Percentiles rank a stretch among this genome's conserved stretches.
Conservation (phyloP, 805 yeast species). For the Saccharomycopsis amapae region DNA sequence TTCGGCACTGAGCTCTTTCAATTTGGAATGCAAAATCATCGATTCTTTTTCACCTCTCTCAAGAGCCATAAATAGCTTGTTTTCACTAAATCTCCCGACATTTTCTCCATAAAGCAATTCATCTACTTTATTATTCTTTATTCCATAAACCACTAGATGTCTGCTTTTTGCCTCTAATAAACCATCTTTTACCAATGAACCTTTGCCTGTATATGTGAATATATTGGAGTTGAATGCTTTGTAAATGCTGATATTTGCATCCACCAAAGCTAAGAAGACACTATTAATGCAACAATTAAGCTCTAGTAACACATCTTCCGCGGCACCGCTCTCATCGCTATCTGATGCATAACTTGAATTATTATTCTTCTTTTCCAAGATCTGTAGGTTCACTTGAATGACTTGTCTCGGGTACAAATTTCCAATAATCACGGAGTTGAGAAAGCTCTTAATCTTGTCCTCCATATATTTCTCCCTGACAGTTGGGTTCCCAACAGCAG, state of each 20-base stretch:
- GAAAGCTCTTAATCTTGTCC: conserved; percentile 55
- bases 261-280: conserved; percentile 63
- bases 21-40: background rate
- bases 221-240: conserved; percentile 15
- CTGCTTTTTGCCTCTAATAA: conserved; percentile 3
- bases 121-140: conserved; percentile 14
- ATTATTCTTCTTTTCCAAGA: conserved; percentile 36
- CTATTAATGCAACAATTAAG: conserved; percentile 68
- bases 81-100: conserved; percentile 12
- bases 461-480: conserved; percentile 73
- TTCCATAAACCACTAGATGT: conserved; percentile 19
- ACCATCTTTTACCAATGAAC: background rate
- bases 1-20: background rate
- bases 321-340: background rate
- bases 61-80: conserved; percentile 3
- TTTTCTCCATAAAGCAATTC: conserved; percentile 15
- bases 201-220: conserved; percentile 1
- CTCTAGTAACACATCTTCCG: conserved; percentile 38
- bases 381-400: conserved; percentile 61
- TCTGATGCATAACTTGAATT: background rate
- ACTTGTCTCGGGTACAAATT: conserved; percentile 74
- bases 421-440: conserved; percentile 49
- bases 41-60: background rate
- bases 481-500: conserved; percentile 66
- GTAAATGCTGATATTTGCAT: conserved; percentile 64